Evolutionary conservation across 164 flowering plant species (phyloP).

Genomic region (Protea cynaroides): DNA sequence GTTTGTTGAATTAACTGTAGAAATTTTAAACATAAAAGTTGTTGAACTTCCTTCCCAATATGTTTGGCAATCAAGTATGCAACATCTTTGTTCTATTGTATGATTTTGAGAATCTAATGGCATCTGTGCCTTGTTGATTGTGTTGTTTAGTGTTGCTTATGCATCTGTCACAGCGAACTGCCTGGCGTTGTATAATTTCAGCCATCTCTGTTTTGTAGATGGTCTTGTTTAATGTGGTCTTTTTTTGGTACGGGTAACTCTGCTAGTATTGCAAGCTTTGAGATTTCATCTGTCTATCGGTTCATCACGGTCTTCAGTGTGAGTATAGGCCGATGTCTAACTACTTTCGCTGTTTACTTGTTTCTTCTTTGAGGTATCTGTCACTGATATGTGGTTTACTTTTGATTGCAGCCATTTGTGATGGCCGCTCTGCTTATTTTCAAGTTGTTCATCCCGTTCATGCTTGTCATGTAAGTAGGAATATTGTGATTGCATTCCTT

Average conservation of each 20-base stretch:
- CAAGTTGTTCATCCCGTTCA: constrained; percentile 90
- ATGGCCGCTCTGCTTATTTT: constrained; percentile 91
- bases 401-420: constrained; percentile 81
- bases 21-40: background rate
- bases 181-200: background rate
- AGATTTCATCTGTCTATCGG: constrained; percentile 94
- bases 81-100: background rate
- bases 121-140: background rate
- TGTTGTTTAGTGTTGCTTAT: background rate
- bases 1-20: background rate
- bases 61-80: background rate
- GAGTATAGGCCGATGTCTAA: constrained; percentile 24
- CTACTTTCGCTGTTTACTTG: background rate
- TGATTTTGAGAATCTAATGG: background rate
- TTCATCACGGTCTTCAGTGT: constrained; percentile 95
- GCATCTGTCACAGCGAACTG: background rate
- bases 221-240: constrained; percentile 91
- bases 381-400: constrained; percentile 16
- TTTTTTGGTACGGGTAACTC: constrained; percentile 94
- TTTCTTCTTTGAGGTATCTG: constrained; percentile 5
- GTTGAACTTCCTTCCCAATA: too few species aligned
- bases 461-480: constrained; percentile 91
- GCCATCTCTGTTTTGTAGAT: constrained; percentile 34
- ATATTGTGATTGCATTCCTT: background rate
- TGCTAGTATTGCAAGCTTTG: constrained; percentile 98